Evolutionary conservation across 805 yeast genomes (phyloP), one percentile per base, ranked within the genome.

Genomic region (Naumovozyma dairenensis): DNA sequence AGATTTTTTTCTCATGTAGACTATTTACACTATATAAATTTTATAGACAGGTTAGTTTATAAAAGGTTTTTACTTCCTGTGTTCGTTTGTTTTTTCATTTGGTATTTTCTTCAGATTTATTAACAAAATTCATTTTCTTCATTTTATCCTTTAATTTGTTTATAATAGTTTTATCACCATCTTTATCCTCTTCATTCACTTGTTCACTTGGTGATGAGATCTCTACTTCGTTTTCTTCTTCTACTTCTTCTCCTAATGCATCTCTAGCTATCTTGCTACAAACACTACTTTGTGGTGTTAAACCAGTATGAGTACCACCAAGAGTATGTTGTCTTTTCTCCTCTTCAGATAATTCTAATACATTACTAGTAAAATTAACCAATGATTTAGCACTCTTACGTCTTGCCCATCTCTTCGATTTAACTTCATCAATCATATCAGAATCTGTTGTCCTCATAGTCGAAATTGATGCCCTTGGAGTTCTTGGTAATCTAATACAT

Each of bases 381-480:
- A 80, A 60, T 1, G 87, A 79, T 49, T 77, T 79, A n/a, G 84
- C 80, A 20, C 85, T 76, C 47, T 74, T 72, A 53, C 89, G 74
- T 53, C 87, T 69, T 34, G 63, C 58, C 53, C 80, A 59, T 31
- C 63, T 62, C 74, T 76, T 10, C 72, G 72, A 59, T 65, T 31
- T 28, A 14, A 21, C 16, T 22, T 38, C 27, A 7, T 37, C 43
- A n/a, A 20, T 38, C 37, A 32, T 34, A 19, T 39, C 43, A 6
- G 28, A 22, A 3, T 33, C 18, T 21, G 40, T 33, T 6, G 38
- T 17, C 3, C 32, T 35, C 13, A 27, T 35, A 8, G 43, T 36
- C 19, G 48, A 36, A 2, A 54, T 49, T 7, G 57, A 47, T 25
- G 51, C 39, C 43, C 53, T 47, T 25, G 49, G 49, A 19, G 50